Base-by-base conservation (phyloP, 2,329 filamentous ascomycete species). In the Aureobasidium uvarum region DNA sequence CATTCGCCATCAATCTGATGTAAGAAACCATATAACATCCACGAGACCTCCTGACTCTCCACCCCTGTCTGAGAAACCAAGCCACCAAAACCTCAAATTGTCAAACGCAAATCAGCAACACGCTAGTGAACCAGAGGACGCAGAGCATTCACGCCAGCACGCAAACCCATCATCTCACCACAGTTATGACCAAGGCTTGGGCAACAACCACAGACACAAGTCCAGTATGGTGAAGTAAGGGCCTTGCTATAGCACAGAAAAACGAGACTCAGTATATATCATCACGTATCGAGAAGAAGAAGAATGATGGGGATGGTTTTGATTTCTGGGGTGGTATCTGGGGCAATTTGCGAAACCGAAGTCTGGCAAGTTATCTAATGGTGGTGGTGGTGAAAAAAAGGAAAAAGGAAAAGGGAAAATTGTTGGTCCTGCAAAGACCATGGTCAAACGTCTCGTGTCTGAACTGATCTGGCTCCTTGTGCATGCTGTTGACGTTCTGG, bases 121-220 rank as follows among this genome's bases (percentile, higher is more conserved):
- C 59, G 59, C 16, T 52, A 33, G 36, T 62, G 46, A 20, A 62
- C 20, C 50, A 23, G n/a, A 25, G 31, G 43, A 16, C 10, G 43
- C 18, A 25, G 28, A 8, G 20, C 20, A 6, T 13, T 2, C 3
- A 62, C 31, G 2, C 28, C 18, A 18, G 31, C 33, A 13, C 16
- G 38, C 8, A 33, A 13, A 64, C 25, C 50, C 38, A 55, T 43
- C 3, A 55, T 28, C 8, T 64, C 38, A 8, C 14, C 11, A 18
- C 72, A 73, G 31, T n/a, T 48, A 54, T 73, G 72, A 4, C 70
- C 70, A 5, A 41, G 25, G 3, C 5, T 60, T 31, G 14, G 54
- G n/a, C 0, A 66, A 67, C 11, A 13, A 8, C 72, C 71, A 67
- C 72, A 73, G 28, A 73, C 67, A 54, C 72, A 73, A 31, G 67